Evolutionary conservation across 768 basidiomycete species (phyloP), one percentile per base, ranked within the genome.

Genomic region (Cyclocybe cylindracea): DNA sequence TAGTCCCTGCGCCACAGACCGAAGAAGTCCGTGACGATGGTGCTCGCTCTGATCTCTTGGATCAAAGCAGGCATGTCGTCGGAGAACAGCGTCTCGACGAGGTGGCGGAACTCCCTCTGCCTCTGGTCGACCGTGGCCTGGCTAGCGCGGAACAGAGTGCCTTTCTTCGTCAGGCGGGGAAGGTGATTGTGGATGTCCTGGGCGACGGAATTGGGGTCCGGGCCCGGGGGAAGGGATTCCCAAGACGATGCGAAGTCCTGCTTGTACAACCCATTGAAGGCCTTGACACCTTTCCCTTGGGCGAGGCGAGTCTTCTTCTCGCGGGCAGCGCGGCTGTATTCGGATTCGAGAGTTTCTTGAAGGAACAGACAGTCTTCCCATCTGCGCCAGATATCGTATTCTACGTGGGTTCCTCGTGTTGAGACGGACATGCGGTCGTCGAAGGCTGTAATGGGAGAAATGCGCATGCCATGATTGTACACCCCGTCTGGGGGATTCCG

Each of bases 331-430:
- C 76, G 73, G 14, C 70, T 59, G 59, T 91, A 93, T 62, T 87
- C 85, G 11, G 62, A 55, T 66, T 91, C 89, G 8, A 93, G 71
- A 2, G 70, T 68, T 39, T 86, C 83, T 64, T 93, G 91, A 60
- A 91, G 85, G 72, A 75, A 80, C 8, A 93, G 71, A 52, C 88
- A 91, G 59, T 93, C 91, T 51, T 91, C 91, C 91, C 91, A 93
- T 41, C 78, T 74, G 24, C 91, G 76, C 82, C 87, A 90, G 35
- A 93, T 74, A 10, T 87, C 85, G 61, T 93, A 92, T 51, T 83
- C 83, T 7, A 66, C 60, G 41, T 69, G 52, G 39, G 74, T 71
- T 13, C 59, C 61, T 32, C 61, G 48, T 5, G 78, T 76, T 16
- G 66, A 73, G 29, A 69, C 54, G 18, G 79, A 80, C 7, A 69